A percentile compares a stretch with the other conserved stretches of the same genome.
phyloP scores from a whole-genome alignment of 768 basidiomycete genomes.

The Postia placenta region DNA sequence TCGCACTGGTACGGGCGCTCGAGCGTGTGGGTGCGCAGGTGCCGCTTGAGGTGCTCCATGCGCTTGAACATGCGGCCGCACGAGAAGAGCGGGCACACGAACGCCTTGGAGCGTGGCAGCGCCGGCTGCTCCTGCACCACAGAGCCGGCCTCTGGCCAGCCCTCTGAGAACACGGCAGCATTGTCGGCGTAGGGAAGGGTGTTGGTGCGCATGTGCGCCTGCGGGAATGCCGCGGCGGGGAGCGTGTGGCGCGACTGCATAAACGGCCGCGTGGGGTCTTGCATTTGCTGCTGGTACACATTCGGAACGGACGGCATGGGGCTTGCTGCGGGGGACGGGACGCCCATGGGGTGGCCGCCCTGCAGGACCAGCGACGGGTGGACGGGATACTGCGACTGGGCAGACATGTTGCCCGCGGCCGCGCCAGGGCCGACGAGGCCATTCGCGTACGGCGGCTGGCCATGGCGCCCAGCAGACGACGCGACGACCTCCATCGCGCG shows the following conservation, averaged over 20 bases:
- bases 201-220: conserved; percentile 12
- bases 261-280: conserved; percentile 11
- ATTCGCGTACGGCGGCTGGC: background rate
- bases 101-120: conserved; percentile 42
- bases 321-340: background rate
- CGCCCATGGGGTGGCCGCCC: background rate
- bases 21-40: conserved; percentile 85
- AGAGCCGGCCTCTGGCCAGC: background rate
- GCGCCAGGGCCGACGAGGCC: conserved; percentile 10
- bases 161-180: background rate
- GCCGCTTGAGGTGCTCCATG: conserved; percentile 86
- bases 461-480: conserved; percentile 4
- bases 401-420: background rate
- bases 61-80: conserved; percentile 87
- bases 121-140: conserved; percentile 1
- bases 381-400: background rate
- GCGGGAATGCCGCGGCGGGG: conserved; percentile 12
- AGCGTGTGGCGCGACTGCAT: conserved; percentile 18
- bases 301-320: conserved; percentile 3
- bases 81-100: conserved; percentile 77
- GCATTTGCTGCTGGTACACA: conserved; percentile 5
- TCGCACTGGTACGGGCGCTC: conserved; percentile 78
- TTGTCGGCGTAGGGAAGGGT: conserved; percentile 15
- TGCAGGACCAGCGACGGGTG: conserved; percentile 3
- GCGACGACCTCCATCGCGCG: conserved; percentile 18